phyloP scores from a whole-genome alignment of 2,329 filamentous ascomycete species.

The Thelonectria discophora region DNA sequence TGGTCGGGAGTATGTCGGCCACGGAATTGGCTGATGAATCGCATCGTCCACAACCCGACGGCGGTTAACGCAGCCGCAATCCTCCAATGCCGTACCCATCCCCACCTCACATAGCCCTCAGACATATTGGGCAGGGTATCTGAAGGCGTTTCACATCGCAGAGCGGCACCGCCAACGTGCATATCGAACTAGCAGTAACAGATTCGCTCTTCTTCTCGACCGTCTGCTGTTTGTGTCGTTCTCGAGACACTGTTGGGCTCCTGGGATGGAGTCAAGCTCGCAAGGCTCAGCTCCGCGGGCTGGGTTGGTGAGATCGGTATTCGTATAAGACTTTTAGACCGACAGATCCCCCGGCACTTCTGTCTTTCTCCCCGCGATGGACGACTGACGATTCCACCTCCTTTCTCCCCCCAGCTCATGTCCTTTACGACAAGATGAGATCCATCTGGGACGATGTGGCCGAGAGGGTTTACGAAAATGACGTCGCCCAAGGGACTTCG shows the following conservation, averaged over 20 bases:
- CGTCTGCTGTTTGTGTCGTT: conserved; percentile 15
- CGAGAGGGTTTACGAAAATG: conserved; percentile 11
- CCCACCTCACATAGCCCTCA: not conserved
- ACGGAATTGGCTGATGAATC: conserved; percentile 7
- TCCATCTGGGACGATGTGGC: conserved; percentile 17
- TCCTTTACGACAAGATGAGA: conserved; percentile 4
- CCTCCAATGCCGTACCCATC: not conserved
- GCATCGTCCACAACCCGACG: not conserved
- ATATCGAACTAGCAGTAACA: conserved; percentile 31
- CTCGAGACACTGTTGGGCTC: conserved; percentile 22
- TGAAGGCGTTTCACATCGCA: conserved; percentile 32
- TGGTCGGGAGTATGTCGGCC: not conserved
- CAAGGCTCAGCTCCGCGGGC: not conserved
- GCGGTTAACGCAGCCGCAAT: conserved; percentile 9
- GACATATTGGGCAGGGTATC: not conserved
- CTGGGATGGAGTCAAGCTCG: conserved; percentile 3
- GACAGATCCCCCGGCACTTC: not conserved
- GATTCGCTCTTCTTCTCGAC: conserved; percentile 14
- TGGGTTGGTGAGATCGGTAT: not conserved
- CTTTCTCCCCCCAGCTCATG: not conserved
- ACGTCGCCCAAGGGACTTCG: not conserved
- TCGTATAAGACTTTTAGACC: not conserved
- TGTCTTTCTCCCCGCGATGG: not conserved
- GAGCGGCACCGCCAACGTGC: conserved; percentile 30
- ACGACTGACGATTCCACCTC: not conserved